Conservation (phyloP, 129 eudicot genomes). For the Saussurea involucrata region DNA sequence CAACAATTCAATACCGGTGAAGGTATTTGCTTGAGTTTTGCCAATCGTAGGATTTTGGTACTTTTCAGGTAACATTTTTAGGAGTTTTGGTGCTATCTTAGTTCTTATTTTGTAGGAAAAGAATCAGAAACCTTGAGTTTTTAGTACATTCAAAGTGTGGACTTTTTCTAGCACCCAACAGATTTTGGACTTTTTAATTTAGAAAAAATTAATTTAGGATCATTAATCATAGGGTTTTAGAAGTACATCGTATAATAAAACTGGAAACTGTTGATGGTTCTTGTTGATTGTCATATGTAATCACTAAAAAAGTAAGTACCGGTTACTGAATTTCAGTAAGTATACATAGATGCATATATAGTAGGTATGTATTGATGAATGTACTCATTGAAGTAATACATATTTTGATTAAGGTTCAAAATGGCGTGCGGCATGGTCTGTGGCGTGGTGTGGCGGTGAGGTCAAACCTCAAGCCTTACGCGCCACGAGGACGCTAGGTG, state of each 20-base stretch:
- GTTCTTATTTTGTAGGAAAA: background rate
- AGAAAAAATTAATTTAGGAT: background rate
- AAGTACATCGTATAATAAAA: background rate
- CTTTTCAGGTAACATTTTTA: background rate
- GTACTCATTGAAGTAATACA: background rate
- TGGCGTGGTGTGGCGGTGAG: too few species aligned
- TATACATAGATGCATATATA: background rate
- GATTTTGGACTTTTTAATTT: background rate
- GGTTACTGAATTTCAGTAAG: background rate
- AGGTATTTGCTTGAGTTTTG: background rate
- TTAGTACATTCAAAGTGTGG: background rate
- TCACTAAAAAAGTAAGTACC: background rate
- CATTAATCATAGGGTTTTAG: background rate
- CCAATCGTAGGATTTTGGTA: background rate
- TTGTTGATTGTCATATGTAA: constrained; percentile 5
- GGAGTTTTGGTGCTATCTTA: background rate
- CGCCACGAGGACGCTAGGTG: too few species aligned
- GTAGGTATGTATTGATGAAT: background rate
- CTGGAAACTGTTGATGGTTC: constrained; percentile 5
- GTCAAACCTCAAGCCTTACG: too few species aligned
- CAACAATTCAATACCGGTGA: background rate
- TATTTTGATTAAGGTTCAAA: too few species aligned
- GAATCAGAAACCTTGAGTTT: background rate
- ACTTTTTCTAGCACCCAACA: background rate
- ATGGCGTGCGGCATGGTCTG: too few species aligned